These are phyloP conservation scores for Arabidopsis thaliana DNA, from an alignment of 345 rosid genomes.

Conservation along the genomic window TAIR10.1 NC_003076.8:24369001-24369500, in stretches of 20 bases:
- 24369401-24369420: slow-evolving; percentile 3
- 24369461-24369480: too few relatives aligned
- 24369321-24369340: slow-evolving; percentile 99
- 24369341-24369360: slow-evolving; percentile 95
- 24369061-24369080: slow-evolving; percentile 32
- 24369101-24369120: slow-evolving; percentile 97
- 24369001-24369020: background rate
- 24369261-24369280: background rate
- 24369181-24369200: slow-evolving; percentile 96
- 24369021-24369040: slow-evolving; percentile 6
- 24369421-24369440: slow-evolving; percentile 5
- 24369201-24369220: slow-evolving; percentile 55
- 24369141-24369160: slow-evolving; percentile 98
- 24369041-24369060: slow-evolving; percentile 28
- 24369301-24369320: slow-evolving; percentile 90
- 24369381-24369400: slow-evolving; percentile 67
- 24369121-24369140: slow-evolving; percentile 99
- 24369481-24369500: background rate
- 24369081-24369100: slow-evolving; percentile 98
- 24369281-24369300: slow-evolving; percentile 90
- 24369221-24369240: slow-evolving; percentile 7
- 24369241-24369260: slow-evolving; percentile 18
- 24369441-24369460: background rate
- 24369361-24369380: slow-evolving; percentile 91
- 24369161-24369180: slow-evolving; percentile 81